A percentile compares a stretch with the other conserved stretches of the same genome.
phyloP scores from a whole-genome alignment of 805 yeast genomes.

The Pichia eremophila region DNA sequence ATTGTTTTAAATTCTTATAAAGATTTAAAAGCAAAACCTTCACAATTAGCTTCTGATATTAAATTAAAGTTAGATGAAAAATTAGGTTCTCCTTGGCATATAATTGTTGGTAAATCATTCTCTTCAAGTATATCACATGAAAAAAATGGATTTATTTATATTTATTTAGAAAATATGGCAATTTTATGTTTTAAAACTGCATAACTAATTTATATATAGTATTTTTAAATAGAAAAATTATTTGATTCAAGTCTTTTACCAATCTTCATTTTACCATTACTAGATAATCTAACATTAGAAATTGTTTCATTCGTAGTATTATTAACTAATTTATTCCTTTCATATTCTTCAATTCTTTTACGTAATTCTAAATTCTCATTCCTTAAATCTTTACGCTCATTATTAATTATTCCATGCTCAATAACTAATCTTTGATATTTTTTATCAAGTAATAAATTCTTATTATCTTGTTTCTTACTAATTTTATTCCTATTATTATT shows the following conservation, averaged over 20 bases:
- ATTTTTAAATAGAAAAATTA: not conserved
- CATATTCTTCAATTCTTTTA: not conserved
- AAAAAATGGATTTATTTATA: constrained; percentile 62
- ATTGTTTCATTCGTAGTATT: too few relatives aligned
- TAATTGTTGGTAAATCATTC: constrained; percentile 69
- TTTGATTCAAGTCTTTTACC: not conserved
- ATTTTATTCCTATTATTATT: not conserved
- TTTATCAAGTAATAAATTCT: not conserved
- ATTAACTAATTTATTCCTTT: too few relatives aligned
- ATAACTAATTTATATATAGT: constrained; percentile 16
- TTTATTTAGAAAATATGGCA: constrained; percentile 61
- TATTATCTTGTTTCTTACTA: not conserved
- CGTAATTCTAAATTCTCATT: not conserved
- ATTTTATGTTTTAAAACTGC: constrained; percentile 63
- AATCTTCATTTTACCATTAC: not conserved
- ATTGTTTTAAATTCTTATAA: constrained; percentile 38
- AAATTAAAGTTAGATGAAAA: constrained; percentile 57
- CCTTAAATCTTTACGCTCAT: not conserved
- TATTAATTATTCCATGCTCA: not conserved
- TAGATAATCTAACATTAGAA: too few relatives aligned
- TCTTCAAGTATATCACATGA: constrained; percentile 74
- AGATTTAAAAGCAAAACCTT: constrained; percentile 33
- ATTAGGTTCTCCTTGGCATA: constrained; percentile 73
- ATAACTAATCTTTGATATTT: constrained; percentile 1
- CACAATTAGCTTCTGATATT: constrained; percentile 56